Evolutionary conservation across 2,329 filamentous ascomycete genomes (phyloP).

Genomic region (Cladosporium phlei): DNA sequence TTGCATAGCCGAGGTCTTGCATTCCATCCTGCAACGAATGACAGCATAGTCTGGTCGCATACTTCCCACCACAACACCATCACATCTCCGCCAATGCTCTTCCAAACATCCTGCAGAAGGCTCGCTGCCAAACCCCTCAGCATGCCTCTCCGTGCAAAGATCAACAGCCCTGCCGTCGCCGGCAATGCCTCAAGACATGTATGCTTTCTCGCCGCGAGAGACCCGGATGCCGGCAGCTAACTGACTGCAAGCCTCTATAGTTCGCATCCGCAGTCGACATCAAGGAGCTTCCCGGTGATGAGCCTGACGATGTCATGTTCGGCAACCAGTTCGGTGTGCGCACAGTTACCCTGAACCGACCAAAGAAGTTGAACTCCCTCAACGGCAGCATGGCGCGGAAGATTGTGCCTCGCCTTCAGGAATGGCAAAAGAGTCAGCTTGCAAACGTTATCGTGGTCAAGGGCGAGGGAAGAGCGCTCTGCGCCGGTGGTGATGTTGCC

Average conservation of each 20-base stretch:
- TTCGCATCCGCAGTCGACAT: constrained; percentile 26
- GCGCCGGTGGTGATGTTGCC: constrained; percentile 86
- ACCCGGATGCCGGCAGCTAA: constrained; percentile 21
- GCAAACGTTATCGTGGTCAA: constrained; percentile 91
- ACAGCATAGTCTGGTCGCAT: constrained; percentile 11
- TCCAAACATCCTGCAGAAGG: constrained; percentile 38
- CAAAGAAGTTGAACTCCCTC: constrained; percentile 84
- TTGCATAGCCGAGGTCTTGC: constrained; percentile 13
- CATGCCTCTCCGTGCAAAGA: constrained; percentile 80
- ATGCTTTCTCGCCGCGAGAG: constrained; percentile 30
- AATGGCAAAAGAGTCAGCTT: constrained; percentile 93
- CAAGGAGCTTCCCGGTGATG: constrained; percentile 62
- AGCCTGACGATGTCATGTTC: constrained; percentile 89
- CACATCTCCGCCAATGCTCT: constrained; percentile 38
- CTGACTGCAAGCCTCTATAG: constrained; percentile 29
- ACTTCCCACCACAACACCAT: constrained; percentile 1
- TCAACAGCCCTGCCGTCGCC: constrained; percentile 56
- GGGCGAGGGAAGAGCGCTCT: constrained; percentile 81
- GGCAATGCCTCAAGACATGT: constrained; percentile 52
- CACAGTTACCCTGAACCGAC: constrained; percentile 89
- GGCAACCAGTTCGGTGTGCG: constrained; percentile 82
- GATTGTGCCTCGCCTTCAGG: constrained; percentile 79
- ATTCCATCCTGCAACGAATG: constrained; percentile 10
- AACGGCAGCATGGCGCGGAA: constrained; percentile 94
- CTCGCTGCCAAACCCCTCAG: constrained; percentile 34